A percentile compares a stretch with the other conserved stretches of the same genome.
Evolutionary conservation across 495 filamentous ascomycete genomes (phyloP).

Genomic region (Podospora pseudoanserina): DNA sequence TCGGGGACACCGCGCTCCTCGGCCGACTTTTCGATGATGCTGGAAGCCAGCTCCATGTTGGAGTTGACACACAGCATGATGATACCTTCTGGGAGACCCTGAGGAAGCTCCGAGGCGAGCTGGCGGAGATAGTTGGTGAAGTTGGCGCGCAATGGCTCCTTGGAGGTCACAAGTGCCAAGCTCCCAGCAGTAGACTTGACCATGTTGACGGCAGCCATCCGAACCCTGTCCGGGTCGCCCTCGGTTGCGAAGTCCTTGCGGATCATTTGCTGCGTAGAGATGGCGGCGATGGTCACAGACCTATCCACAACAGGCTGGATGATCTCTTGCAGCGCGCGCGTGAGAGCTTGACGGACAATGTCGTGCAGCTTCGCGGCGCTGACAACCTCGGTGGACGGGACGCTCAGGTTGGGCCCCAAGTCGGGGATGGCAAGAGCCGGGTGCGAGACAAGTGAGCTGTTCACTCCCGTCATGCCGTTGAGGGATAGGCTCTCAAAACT

Average conservation of each 20-base stretch:
- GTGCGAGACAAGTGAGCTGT: slow-evolving; percentile 67
- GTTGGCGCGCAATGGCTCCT: slow-evolving; percentile 91
- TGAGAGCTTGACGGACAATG: slow-evolving; percentile 78
- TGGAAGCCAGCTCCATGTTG: slow-evolving; percentile 89
- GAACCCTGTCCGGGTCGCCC: slow-evolving; percentile 78
- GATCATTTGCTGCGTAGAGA: slow-evolving; percentile 88
- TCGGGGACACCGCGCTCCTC: slow-evolving; percentile 89
- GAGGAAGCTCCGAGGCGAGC: slow-evolving; percentile 64
- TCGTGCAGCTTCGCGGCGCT: slow-evolving; percentile 67
- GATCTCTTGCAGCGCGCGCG: slow-evolving; percentile 86
- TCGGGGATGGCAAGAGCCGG: slow-evolving; percentile 74
- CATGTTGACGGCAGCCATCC: slow-evolving; percentile 81
- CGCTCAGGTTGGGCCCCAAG: slow-evolving; percentile 65
- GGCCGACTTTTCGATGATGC: slow-evolving; percentile 87
- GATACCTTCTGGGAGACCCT: slow-evolving; percentile 77
- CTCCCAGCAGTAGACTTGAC: slow-evolving; percentile 89
- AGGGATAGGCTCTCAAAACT: slow-evolving; percentile 75
- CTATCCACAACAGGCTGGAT: slow-evolving; percentile 95
- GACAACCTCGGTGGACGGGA: slow-evolving; percentile 74
- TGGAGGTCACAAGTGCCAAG: slow-evolving; percentile 93
- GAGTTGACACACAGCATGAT: slow-evolving; percentile 98
- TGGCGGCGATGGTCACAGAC: slow-evolving; percentile 95
- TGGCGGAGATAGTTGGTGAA: slow-evolving; percentile 93
- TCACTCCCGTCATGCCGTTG: slow-evolving; percentile 65
- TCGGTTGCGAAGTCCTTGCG: slow-evolving; percentile 95